Conservation (phyloP, 2,329 filamentous ascomycete genomes). For the Fusarium armeniacum region DNA sequence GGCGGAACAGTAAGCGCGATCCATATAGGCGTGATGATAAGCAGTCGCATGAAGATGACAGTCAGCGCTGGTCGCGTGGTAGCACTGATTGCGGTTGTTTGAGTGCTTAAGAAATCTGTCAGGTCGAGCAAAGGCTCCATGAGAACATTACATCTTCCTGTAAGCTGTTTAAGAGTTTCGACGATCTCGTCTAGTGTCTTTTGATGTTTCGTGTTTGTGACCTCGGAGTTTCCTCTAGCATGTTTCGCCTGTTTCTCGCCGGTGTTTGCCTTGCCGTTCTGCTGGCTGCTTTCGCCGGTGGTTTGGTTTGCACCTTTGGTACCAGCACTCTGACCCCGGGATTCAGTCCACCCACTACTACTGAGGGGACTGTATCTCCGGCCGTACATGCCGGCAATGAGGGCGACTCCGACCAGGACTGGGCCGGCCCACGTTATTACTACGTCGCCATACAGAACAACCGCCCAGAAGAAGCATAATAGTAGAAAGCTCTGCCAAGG, state of each 20-base stretch:
- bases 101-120: conserved; percentile 93
- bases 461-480: conserved; percentile 86
- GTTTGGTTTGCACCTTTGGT: conserved; percentile 37
- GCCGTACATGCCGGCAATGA: conserved; percentile 94
- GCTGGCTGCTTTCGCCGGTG: conserved; percentile 40
- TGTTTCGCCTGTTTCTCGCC: conserved; percentile 56
- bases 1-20: conserved; percentile 85
- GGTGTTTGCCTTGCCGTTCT: conserved; percentile 47
- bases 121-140: conserved; percentile 89
- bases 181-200: conserved; percentile 98
- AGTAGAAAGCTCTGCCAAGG: conserved; percentile 97
- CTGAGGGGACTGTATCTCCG: conserved; percentile 90
- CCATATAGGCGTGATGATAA: conserved; percentile 92
- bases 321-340: conserved; percentile 53
- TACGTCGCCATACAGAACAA: conserved; percentile 86
- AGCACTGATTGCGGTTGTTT: conserved; percentile 89
- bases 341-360: conserved; percentile 79
- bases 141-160: conserved; percentile 90
- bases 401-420: conserved; percentile 79
- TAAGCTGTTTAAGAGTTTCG: conserved; percentile 91
- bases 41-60: conserved; percentile 87
- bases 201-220: conserved; percentile 79
- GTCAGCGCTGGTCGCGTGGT: conserved; percentile 92
- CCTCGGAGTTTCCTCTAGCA: conserved; percentile 66
- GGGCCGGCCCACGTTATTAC: conserved; percentile 87